Percentiles rank a stretch among this genome's conserved stretches.
These are phyloP conservation scores for Arachnomyces sp. DNA, from an alignment of 2,329 filamentous ascomycete genomes.

Conservation along the genomic window DNA sequence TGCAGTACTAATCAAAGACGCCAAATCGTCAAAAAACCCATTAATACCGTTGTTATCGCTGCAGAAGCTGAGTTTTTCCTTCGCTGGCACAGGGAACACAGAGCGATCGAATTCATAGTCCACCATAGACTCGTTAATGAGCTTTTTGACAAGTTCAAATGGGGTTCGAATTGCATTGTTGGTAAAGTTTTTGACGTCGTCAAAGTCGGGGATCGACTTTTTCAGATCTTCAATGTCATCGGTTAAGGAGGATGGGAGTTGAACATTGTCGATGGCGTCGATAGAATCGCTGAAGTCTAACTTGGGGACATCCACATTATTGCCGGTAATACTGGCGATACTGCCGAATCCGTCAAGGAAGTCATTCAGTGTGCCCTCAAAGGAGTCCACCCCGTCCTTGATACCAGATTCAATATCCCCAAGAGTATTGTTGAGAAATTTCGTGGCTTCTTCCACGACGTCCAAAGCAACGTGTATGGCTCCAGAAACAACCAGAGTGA, in stretches of 20 bases:
- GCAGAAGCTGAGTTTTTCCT: constrained; percentile 79
- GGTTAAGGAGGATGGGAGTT: constrained; percentile 62
- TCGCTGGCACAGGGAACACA: constrained; percentile 74
- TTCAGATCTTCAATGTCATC: constrained; percentile 66
- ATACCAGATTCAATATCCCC: constrained; percentile 41
- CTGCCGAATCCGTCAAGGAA: constrained; percentile 50
- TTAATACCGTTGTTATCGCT: constrained; percentile 74
- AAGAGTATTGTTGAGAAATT: constrained; percentile 53
- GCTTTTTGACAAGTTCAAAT: constrained; percentile 69
- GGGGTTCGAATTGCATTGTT: constrained; percentile 66
- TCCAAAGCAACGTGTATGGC: constrained; percentile 64
- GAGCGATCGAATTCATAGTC: constrained; percentile 70
- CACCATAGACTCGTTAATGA: constrained; percentile 64
- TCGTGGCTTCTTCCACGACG: constrained; percentile 52
- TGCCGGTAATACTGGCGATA: constrained; percentile 44
- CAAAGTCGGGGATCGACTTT: constrained; percentile 71
- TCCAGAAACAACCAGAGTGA: constrained; percentile 73
- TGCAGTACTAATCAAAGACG: constrained; percentile 58
- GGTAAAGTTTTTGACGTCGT: constrained; percentile 74
- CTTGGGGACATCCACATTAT: constrained; percentile 37
- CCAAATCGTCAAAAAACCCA: constrained; percentile 71
- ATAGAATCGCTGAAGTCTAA: constrained; percentile 62
- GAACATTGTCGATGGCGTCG: constrained; percentile 59
- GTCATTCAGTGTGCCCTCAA: constrained; percentile 50
- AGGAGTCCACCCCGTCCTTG: constrained; percentile 30